Percentiles rank a stretch among this genome's conserved stretches.
Evolutionary conservation across 1,284 basidiomycete genomes (phyloP).

Genomic region (Pulchroboletus neoregius): DNA sequence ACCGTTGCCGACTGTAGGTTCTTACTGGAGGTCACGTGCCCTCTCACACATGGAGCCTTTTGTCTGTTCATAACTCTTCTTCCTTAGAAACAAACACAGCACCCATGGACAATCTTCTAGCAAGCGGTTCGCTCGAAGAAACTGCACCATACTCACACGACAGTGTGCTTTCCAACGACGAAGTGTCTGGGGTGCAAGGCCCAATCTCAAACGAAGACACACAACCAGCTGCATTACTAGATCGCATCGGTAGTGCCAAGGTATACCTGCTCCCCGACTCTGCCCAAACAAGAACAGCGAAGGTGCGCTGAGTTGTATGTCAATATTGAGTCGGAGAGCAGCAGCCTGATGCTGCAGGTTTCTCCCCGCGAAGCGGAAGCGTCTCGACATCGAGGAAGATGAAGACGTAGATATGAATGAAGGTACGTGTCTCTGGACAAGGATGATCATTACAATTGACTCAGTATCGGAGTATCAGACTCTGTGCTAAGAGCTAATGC

Average conservation of each 20-base stretch:
- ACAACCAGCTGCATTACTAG: slow-evolving; percentile 42
- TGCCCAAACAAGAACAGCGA: slow-evolving; percentile 48
- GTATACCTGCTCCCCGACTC: slow-evolving; percentile 69
- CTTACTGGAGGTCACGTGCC: slow-evolving; percentile 14
- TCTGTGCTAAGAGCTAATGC: slow-evolving; percentile 55
- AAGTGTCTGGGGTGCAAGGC: slow-evolving; percentile 33
- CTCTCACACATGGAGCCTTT: neutral
- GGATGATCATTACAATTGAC: neutral
- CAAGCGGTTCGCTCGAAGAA: slow-evolving; percentile 22
- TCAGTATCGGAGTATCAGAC: slow-evolving; percentile 20
- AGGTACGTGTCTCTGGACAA: slow-evolving; percentile 28
- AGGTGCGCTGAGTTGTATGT: slow-evolving; percentile 58
- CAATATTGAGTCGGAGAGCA: slow-evolving; percentile 32
- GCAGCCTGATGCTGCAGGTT: slow-evolving; percentile 49
- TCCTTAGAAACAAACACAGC: neutral
- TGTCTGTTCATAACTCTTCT: neutral
- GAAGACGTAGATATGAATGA: slow-evolving; percentile 45
- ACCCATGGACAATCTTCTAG: slow-evolving; percentile 38
- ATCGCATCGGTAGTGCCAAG: slow-evolving; percentile 62
- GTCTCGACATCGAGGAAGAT: slow-evolving; percentile 37
- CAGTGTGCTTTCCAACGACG: slow-evolving; percentile 47
- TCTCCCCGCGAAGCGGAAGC: slow-evolving; percentile 51
- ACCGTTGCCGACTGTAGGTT: too few relatives aligned
- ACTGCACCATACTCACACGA: slow-evolving; percentile 45
- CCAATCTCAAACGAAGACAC: slow-evolving; percentile 21